Conservation (phyloP, 345 rosid species). For the Passiflora organensis region DNA sequence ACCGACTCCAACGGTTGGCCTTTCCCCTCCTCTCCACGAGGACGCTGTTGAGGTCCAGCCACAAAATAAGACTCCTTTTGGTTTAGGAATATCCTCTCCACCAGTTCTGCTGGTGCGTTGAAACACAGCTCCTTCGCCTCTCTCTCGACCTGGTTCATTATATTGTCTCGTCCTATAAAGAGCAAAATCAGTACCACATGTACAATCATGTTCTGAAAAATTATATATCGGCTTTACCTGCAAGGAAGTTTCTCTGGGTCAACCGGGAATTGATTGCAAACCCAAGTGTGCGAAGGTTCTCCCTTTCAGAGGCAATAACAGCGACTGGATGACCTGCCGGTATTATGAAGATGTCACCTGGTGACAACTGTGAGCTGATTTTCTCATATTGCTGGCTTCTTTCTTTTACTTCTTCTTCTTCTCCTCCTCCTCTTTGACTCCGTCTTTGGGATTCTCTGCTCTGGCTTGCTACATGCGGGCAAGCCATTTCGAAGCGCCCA, state of each 20-base stretch:
- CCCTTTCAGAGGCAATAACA: slow-evolving; percentile 21
- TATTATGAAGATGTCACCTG: slow-evolving; percentile 38
- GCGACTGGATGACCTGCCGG: slow-evolving; percentile 50
- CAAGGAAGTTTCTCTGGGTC: slow-evolving; percentile 43
- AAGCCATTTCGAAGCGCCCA: slow-evolving; percentile 46
- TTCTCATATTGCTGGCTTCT: slow-evolving; percentile 23
- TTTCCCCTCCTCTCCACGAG: not conserved
- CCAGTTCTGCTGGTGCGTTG: slow-evolving; percentile 19
- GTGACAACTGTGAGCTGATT: slow-evolving; percentile 28
- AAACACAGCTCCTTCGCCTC: slow-evolving; percentile 43
- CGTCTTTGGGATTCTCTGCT: slow-evolving; percentile 8
- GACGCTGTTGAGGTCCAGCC: not conserved
- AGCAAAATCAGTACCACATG: not conserved
- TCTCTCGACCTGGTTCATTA: slow-evolving; percentile 30
- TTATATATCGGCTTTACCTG: slow-evolving; percentile 36
- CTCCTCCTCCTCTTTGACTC: not conserved
- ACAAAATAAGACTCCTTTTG: slow-evolving; percentile 29
- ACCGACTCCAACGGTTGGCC: slow-evolving; percentile 1
- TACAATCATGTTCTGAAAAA: too few relatives aligned
- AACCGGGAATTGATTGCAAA: slow-evolving; percentile 37
- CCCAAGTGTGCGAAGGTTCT: slow-evolving; percentile 29
- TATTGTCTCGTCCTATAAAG: slow-evolving; percentile 24
- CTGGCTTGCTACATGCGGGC: slow-evolving; percentile 32
- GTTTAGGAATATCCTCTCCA: slow-evolving; percentile 32
- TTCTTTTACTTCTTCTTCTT: slow-evolving; percentile 16